A percentile compares a stretch with the other conserved stretches of the same genome.
Evolutionary conservation across 2,329 filamentous ascomycete genomes (phyloP).

Genomic region (Cladosporium sp.): DNA sequence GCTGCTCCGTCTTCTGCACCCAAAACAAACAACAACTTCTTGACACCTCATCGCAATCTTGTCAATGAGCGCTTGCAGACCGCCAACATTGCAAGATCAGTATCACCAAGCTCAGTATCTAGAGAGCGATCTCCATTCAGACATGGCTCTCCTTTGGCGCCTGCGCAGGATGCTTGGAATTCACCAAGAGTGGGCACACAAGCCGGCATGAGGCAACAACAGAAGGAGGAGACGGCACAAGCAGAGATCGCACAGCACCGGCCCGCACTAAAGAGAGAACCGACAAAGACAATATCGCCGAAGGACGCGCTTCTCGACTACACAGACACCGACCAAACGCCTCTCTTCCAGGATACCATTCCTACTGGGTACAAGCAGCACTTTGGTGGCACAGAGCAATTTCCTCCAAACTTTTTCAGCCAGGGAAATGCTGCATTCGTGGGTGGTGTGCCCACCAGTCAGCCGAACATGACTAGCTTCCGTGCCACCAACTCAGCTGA

Average conservation of each 20-base stretch:
- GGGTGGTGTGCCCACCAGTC: slow-evolving; percentile 39
- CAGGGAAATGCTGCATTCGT: slow-evolving; percentile 41
- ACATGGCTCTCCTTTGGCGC: slow-evolving; percentile 53
- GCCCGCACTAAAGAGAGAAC: slow-evolving; percentile 31
- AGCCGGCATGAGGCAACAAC: slow-evolving; percentile 57
- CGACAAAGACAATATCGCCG: slow-evolving; percentile 81
- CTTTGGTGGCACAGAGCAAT: slow-evolving; percentile 33
- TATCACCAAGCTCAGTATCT: slow-evolving; percentile 50
- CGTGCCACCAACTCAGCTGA: slow-evolving; percentile 37
- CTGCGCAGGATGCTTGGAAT: slow-evolving; percentile 37
- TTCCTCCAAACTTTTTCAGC: slow-evolving; percentile 42
- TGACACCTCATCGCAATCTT: slow-evolving; percentile 53
- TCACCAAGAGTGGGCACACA: slow-evolving; percentile 50
- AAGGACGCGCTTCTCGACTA: slow-evolving; percentile 89
- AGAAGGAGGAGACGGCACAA: slow-evolving; percentile 58
- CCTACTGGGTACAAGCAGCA: slow-evolving; percentile 33
- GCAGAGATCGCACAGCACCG: slow-evolving; percentile 31
- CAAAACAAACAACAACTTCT: slow-evolving; percentile 57
- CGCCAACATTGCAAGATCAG: slow-evolving; percentile 65
- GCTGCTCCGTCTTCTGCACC: slow-evolving; percentile 48
- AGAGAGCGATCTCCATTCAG: slow-evolving; percentile 80
- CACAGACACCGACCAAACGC: slow-evolving; percentile 67
- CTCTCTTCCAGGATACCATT: slow-evolving; percentile 63
- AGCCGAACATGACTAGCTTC: slow-evolving; percentile 42
- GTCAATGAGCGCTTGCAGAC: slow-evolving; percentile 75